These are phyloP conservation scores for Lathyrus aphaca DNA, from an alignment of 306 rosid genomes.

Conservation along the genomic window DNA sequence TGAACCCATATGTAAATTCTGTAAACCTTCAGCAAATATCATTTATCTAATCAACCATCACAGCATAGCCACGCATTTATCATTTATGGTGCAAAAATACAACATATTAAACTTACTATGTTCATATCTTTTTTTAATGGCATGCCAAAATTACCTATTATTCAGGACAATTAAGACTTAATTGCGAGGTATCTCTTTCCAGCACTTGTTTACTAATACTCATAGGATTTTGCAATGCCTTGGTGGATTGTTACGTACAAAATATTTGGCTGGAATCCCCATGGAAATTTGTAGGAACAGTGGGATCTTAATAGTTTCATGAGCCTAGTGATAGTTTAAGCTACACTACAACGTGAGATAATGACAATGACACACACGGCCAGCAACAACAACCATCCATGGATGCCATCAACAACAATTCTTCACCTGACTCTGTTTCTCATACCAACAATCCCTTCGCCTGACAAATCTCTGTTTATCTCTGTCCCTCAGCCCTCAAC, in stretches of 20 bases:
- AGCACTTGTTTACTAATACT: not conserved
- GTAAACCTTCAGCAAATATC: not conserved
- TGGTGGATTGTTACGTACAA: not conserved
- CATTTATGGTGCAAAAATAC: not conserved
- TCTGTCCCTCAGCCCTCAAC: not conserved
- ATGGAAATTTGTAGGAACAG: not conserved
- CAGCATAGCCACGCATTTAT: not conserved
- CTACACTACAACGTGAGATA: not conserved
- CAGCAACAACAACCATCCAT: not conserved
- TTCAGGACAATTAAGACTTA: not conserved
- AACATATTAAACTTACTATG: slow-evolving; percentile 12
- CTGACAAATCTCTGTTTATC: not conserved
- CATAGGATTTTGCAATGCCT: not conserved
- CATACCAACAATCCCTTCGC: not conserved
- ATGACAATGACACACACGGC: not conserved
- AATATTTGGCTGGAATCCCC: not conserved
- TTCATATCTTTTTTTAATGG: not conserved
- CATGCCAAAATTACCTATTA: slow-evolving; percentile 15
- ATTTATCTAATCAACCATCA: not conserved
- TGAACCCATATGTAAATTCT: not conserved
- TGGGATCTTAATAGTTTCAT: not conserved
- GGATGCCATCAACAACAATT: not conserved
- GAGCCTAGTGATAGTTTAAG: not conserved
- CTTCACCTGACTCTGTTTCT: not conserved
- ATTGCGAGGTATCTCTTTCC: not conserved